Evolutionary conservation across 805 yeast species (phyloP).

Genomic region (Candida xiaguanensis): DNA sequence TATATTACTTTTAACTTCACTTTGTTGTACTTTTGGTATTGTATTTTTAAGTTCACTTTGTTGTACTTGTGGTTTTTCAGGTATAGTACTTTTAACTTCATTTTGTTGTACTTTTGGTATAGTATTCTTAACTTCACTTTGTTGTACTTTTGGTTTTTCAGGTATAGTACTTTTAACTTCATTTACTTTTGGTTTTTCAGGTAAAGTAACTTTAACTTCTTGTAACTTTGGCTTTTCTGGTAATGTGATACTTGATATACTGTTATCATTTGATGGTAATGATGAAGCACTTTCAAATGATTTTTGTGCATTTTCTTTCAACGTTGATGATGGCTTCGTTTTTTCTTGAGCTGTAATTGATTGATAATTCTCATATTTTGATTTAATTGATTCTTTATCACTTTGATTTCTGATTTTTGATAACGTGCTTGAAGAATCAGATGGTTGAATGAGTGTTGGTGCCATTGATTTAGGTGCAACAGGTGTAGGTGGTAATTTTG

Average conservation of each 20-base stretch:
- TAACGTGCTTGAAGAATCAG: neutral
- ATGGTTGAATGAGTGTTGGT: neutral
- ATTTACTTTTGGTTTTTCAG: no score
- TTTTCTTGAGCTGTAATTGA: neutral
- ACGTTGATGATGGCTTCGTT: neutral
- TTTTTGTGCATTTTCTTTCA: neutral
- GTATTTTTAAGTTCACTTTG: no score
- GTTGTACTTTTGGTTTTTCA: no score
- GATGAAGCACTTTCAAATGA: neutral
- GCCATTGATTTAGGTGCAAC: neutral
- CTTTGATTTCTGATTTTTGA: constrained; percentile 1
- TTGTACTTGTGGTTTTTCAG: no score
- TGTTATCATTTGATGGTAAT: neutral
- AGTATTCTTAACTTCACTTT: no score
- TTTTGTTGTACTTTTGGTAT: no score
- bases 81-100: no score
- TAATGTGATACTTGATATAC: neutral
- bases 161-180: no score
- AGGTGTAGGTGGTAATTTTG: constrained; percentile 3
- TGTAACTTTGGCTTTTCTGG: neutral
- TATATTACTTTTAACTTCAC: no score
- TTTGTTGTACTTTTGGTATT: no score
- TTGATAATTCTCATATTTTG: constrained; percentile 4
- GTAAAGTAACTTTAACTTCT: neutral
- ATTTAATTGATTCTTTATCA: constrained; percentile 2